These are phyloP conservation scores for Volvox africanus DNA, from an alignment of 139 green algal species.

Conservation along the genomic window DNA sequence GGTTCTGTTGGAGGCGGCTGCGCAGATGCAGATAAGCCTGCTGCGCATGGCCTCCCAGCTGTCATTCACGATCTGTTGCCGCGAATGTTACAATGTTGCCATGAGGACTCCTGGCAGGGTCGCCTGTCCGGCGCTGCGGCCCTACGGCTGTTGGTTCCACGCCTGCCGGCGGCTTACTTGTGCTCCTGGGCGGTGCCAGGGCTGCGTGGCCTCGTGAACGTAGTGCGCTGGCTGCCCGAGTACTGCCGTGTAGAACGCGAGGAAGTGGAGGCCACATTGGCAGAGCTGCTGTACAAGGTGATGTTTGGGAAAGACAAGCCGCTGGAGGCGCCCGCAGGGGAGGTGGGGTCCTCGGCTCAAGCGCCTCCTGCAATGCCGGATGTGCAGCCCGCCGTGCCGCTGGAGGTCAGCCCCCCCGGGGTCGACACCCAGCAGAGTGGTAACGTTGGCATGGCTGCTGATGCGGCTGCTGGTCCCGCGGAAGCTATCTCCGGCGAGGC, in stretches of 20 bases:
- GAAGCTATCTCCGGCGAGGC: neutral
- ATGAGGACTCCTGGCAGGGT: slow-evolving; percentile 83
- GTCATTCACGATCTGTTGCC: slow-evolving; percentile 86
- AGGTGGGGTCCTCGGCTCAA: neutral
- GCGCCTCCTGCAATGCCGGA: neutral
- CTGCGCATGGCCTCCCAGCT: slow-evolving; percentile 58
- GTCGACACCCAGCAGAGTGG: neutral
- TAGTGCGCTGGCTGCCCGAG: slow-evolving; percentile 81
- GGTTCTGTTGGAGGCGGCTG: neutral
- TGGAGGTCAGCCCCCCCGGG: neutral
- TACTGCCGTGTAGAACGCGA: slow-evolving; percentile 73
- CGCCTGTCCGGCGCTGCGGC: slow-evolving; percentile 85
- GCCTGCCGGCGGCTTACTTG: slow-evolving; percentile 71
- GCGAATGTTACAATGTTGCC: slow-evolving; percentile 91
- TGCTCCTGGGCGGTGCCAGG: slow-evolving; percentile 52
- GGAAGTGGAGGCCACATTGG: slow-evolving; percentile 62
- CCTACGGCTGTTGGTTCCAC: slow-evolving; percentile 67
- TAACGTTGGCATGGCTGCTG: too few relatives aligned
- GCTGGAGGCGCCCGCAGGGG: neutral
- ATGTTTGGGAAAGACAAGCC: slow-evolving; percentile 44
- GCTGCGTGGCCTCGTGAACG: slow-evolving; percentile 77
- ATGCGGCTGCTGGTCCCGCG: neutral
- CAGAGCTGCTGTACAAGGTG: slow-evolving; percentile 59
- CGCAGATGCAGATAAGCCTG: neutral
- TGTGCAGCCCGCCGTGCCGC: neutral